Base-by-base conservation (phyloP, 805 yeast species). In the Candida schatavii region DNA sequence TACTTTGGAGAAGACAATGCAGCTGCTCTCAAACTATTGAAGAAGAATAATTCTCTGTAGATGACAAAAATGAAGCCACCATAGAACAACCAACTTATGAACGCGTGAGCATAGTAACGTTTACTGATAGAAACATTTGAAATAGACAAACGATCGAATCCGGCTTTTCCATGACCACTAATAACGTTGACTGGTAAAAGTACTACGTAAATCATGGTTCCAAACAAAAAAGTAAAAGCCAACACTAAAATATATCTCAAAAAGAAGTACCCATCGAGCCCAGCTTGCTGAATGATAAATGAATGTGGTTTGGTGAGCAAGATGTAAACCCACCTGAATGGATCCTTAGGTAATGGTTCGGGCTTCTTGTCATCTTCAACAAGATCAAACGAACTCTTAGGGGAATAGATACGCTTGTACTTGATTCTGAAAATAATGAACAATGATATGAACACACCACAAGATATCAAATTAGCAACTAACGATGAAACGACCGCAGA, bases 231-330 rank as follows among this genome's bases (percentile, higher is more conserved):
- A 31, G 80, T 57, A 4, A 68, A 46, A 10, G 77, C 67, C 47
- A 88, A 67, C 28, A 85, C 54, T 38, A 77, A 72, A 22, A 93
- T 61, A 57, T 85, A 93, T 49, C 99, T 74, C 46, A 89, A 65
- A 61, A 90, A 91, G 57, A 93, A 83, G 67, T 87, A 91, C 4
- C 97, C 97, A 59, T 91, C 98, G n/a, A 91, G 59, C 14, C 97
- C 98, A 17, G 93, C 84, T 54, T 91, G 95, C 49, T 83, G 81
- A 45, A 91, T 78, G 42, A 90, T 72, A 55, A 86, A 86, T 37
- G 84, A 68, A 42, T 86, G 89, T 1, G 88, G 78, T 55, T 85
- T 82, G 37, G 74, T 64, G 38, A 86, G 52, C 22, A 91, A 57
- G 5, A 83, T 81, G 6, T 62, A 48, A 9, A 89, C 43, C 98